Percentiles rank a stretch among this genome's conserved stretches.
phyloP scores from a whole-genome alignment of 176 grass and related monocot genomes.

The Guadua angustifolia region DNA sequence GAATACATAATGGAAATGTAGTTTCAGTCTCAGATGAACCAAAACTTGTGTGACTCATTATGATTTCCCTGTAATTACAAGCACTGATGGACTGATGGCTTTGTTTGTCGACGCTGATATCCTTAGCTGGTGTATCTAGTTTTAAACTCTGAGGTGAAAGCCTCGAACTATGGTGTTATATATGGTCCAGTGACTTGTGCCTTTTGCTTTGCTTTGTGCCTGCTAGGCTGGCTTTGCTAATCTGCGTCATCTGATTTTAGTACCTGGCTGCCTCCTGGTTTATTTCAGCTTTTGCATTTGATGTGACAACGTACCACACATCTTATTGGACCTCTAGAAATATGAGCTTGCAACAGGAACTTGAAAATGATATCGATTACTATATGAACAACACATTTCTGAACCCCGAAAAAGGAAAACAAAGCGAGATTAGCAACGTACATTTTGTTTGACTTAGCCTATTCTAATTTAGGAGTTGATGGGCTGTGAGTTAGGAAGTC shows the following conservation, averaged over 20 bases:
- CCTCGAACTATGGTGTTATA: slow-evolving; percentile 1
- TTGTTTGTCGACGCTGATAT: slow-evolving; percentile 14
- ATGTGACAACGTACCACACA: background rate
- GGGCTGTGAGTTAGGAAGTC: background rate
- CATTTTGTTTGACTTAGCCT: background rate
- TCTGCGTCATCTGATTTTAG: slow-evolving; percentile 17
- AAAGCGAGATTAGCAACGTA: background rate
- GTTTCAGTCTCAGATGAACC: slow-evolving; percentile 38
- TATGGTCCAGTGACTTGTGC: background rate
- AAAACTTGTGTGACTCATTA: slow-evolving; percentile 7
- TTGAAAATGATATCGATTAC: background rate
- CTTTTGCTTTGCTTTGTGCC: background rate
- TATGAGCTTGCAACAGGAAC: background rate
- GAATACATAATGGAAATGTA: slow-evolving; percentile 45
- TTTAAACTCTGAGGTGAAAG: background rate
- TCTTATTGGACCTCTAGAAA: background rate
- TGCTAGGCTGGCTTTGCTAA: background rate
- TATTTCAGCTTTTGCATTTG: slow-evolving; percentile 8
- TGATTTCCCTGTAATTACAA: slow-evolving; percentile 19
- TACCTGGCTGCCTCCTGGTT: background rate
- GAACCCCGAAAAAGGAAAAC: background rate
- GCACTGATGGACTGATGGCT: slow-evolving; percentile 21
- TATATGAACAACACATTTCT: background rate
- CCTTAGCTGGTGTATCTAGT: too few species aligned
- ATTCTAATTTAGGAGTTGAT: background rate